Evolutionary conservation across 2,329 filamentous ascomycete genomes (phyloP).

Genomic region (Exophiala mesophila): DNA sequence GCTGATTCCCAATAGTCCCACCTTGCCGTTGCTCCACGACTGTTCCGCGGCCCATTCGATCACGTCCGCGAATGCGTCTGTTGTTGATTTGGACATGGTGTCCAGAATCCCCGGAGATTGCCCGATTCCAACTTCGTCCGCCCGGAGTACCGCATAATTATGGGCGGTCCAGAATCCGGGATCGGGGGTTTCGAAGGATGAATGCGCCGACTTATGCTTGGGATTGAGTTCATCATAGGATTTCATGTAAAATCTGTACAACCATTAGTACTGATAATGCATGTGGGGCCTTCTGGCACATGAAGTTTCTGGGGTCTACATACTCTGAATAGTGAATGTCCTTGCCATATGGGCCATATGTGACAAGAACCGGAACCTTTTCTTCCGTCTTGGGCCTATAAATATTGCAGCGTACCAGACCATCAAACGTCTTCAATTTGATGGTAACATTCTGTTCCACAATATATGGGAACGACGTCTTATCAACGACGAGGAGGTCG

Average conservation of each 20-base stretch:
- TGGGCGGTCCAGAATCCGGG: conserved; percentile 53
- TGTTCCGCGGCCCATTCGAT: conserved; percentile 51
- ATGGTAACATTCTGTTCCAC: conserved; percentile 48
- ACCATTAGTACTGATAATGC: not conserved
- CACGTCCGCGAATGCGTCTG: conserved; percentile 49
- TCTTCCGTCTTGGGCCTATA: conserved; percentile 42
- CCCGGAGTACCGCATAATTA: conserved; percentile 53
- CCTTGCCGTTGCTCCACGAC: conserved; percentile 48
- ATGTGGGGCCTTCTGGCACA: not conserved
- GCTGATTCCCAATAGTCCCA: conserved; percentile 48
- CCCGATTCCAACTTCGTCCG: conserved; percentile 49
- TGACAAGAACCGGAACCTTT: conserved; percentile 58
- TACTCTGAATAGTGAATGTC: conserved; percentile 55
- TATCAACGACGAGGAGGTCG: no score
- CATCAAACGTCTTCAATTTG: conserved; percentile 35
- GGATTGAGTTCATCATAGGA: conserved; percentile 52
- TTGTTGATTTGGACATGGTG: conserved; percentile 51
- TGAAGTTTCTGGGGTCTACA: conserved; percentile 41
- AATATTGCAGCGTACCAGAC: conserved; percentile 47
- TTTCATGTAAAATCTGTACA: conserved; percentile 45
- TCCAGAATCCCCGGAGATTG: conserved; percentile 50
- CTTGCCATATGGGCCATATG: conserved; percentile 70
- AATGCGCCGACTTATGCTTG: conserved; percentile 50
- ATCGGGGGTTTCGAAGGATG: conserved; percentile 57
- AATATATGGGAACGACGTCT: conserved; percentile 43